Conservation (phyloP, 352 stramenopile species). For the Globisporangium paroecandrum region DNA sequence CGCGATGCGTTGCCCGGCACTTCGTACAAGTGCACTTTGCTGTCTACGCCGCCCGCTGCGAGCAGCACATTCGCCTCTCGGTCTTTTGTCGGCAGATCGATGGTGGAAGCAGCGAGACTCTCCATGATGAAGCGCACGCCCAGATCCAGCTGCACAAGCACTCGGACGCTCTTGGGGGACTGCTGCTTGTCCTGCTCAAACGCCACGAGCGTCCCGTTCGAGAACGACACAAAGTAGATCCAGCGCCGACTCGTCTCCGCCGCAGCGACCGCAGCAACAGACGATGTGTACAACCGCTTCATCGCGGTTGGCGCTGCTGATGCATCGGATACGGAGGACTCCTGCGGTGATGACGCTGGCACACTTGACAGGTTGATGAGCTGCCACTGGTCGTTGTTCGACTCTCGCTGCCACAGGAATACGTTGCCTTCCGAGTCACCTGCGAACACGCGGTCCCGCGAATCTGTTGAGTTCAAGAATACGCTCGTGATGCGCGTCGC, state of each 20-base stretch:
- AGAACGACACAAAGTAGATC: conserved; percentile 46
- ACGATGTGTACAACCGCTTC: conserved; percentile 22
- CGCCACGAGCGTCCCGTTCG: conserved; percentile 38
- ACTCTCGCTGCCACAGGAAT: conserved; percentile 41
- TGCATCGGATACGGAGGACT: neutral
- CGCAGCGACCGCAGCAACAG: conserved; percentile 37
- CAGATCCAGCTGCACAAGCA: conserved; percentile 25
- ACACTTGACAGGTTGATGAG: conserved; percentile 16
- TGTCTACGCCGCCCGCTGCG: conserved; percentile 63
- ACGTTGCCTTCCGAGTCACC: conserved; percentile 61
- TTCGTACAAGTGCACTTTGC: conserved; percentile 64
- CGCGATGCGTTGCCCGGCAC: conserved; percentile 15
- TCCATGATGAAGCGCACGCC: conserved; percentile 58
- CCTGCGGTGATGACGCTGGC: neutral
- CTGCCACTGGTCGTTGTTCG: conserved; percentile 13
- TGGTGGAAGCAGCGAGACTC: conserved; percentile 26
- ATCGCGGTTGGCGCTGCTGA: neutral
- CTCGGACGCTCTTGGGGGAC: neutral
- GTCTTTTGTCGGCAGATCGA: conserved; percentile 1
- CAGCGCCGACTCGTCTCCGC: conserved; percentile 27
- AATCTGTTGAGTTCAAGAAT: conserved; percentile 20
- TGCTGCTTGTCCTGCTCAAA: conserved; percentile 27
- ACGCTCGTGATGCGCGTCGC: conserved; percentile 47
- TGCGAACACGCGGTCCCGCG: conserved; percentile 34
- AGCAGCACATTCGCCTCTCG: conserved; percentile 37